These are phyloP conservation scores for Wickerhamomyces queroliae DNA, from an alignment of 805 yeast species.

Conservation along the genomic window DNA sequence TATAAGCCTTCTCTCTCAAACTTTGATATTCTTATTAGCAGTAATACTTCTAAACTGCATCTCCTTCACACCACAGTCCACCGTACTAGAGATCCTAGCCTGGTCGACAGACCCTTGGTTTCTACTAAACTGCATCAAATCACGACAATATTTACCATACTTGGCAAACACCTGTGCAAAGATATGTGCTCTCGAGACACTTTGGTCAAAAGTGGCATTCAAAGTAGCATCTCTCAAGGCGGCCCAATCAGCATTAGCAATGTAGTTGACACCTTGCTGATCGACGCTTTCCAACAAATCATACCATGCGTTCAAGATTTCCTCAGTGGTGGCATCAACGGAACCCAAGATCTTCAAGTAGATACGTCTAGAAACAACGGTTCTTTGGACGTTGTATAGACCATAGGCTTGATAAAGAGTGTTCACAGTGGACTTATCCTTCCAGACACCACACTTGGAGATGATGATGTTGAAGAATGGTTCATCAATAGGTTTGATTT, in stretches of 20 bases:
- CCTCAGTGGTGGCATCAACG: conserved; percentile 45
- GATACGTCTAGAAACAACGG: conserved; percentile 69
- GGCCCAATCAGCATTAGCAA: conserved; percentile 84
- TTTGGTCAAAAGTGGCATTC: conserved; percentile 12
- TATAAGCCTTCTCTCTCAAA: no score
- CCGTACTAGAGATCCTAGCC: no score
- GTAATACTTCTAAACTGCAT: no score
- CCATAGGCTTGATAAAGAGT: conserved; percentile 57
- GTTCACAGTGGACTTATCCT: conserved; percentile 56
- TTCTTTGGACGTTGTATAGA: conserved; percentile 48
- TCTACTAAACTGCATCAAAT: conserved; percentile 1
- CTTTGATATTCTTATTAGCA: no score
- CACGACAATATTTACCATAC: conserved; percentile 22
- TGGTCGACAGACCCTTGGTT: no score
- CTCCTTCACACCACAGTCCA: no score
- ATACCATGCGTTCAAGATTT: conserved; percentile 54
- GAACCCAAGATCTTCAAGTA: conserved; percentile 68
- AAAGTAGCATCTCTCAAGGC: conserved; percentile 72
- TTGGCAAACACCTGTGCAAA: conserved; percentile 16
- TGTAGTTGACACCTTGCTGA: conserved; percentile 47
- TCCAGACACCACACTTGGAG: conserved; percentile 64
- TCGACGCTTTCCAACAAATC: conserved; percentile 45
- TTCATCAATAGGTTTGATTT: conserved; percentile 60
- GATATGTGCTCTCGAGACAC: conserved; percentile 5
- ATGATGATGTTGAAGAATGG: conserved; percentile 76